Evolutionary conservation across 1,139 yeast species (phyloP).

Genomic region (Cylindricascospora bacillispora): DNA sequence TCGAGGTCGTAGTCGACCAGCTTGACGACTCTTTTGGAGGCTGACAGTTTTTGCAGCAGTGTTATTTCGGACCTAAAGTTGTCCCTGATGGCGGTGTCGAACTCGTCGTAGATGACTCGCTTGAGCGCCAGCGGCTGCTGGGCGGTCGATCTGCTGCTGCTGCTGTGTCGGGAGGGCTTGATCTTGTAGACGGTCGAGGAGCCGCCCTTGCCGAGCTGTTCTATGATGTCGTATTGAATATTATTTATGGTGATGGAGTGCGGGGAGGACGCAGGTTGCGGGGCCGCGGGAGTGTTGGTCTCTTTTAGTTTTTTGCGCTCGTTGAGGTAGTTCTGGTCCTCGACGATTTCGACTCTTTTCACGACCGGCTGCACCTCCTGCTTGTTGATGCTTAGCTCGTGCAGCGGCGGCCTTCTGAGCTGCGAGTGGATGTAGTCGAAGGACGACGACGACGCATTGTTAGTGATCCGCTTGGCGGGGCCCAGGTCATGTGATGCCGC

Average conservation of each 20-base stretch:
- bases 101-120: constrained; percentile 68
- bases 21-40: constrained; percentile 64
- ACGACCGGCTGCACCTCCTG: too few relatives aligned
- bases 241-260: constrained; percentile 43
- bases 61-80: constrained; percentile 90
- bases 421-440: too few relatives aligned
- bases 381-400: too few relatives aligned
- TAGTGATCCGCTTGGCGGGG: too few relatives aligned
- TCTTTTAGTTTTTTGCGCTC: constrained; percentile 5
- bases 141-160: constrained; percentile 41
- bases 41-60: constrained; percentile 45
- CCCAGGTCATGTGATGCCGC: too few relatives aligned
- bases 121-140: constrained; percentile 66
- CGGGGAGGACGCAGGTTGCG: too few relatives aligned
- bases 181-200: constrained; percentile 86
- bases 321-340: constrained; percentile 10
- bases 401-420: too few relatives aligned
- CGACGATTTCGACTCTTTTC: constrained; percentile 20
- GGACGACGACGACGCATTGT: too few relatives aligned
- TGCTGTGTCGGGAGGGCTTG: too few relatives aligned
- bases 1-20: constrained; percentile 62
- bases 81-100: constrained; percentile 56
- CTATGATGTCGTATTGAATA: constrained; percentile 58
- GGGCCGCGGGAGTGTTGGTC: too few relatives aligned
- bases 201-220: constrained; percentile 83